Evolutionary conservation across 768 basidiomycete species (phyloP), one percentile per base, ranked within the genome.

Genomic region (Termitomyces titanicus): DNA sequence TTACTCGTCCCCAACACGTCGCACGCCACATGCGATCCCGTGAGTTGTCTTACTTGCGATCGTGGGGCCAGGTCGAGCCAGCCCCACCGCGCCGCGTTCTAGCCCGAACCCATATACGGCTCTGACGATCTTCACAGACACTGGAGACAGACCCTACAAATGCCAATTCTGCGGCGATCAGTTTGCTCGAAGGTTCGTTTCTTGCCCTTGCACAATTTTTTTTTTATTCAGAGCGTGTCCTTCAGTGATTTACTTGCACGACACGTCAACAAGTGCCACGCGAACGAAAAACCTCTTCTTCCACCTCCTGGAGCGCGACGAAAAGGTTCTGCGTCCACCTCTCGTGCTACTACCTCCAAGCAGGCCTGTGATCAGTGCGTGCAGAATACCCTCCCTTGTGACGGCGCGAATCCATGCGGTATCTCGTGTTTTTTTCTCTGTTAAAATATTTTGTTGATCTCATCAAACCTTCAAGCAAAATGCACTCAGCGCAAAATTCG

Each of bases 21-120:
- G 89, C 89, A 0, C 75, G 91, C 47, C 92, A 92, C 71, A 92
- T 93, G 90, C 84, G 91, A 69, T 92, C 89, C 62, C 91, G 89
- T 92, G 74, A 73, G 89, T 85, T 40, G 27, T 48, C 24, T 48
- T 31, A 37, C 18, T 22, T 42, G 3, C 38, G 5, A 20, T 22
- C 29, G 39, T 40, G 50, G 50, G 24, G 47, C 34, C 24, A n/a
- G n/a, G n/a, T n/a, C n/a, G n/a, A 6, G 11, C 18, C 13, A 34
- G 47, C 65, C 68, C 65, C 68, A 64, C 64, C 53, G 45, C 55
- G 33, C 47, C 39, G 52, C 44, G 46, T 59, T 53, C 49, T 51
- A 46, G 46, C 51, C 60, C 53, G 13, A n/a, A n/a, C n/a, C n/a
- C n/a, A n/a, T n/a, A 27, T 49, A 25, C 17, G 39, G 25, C 17